A percentile compares a stretch with the other conserved stretches of the same genome.
These are phyloP conservation scores for Solanum verrucosum DNA, from an alignment of 257 asterid species.

Conservation along the genomic window DNA sequence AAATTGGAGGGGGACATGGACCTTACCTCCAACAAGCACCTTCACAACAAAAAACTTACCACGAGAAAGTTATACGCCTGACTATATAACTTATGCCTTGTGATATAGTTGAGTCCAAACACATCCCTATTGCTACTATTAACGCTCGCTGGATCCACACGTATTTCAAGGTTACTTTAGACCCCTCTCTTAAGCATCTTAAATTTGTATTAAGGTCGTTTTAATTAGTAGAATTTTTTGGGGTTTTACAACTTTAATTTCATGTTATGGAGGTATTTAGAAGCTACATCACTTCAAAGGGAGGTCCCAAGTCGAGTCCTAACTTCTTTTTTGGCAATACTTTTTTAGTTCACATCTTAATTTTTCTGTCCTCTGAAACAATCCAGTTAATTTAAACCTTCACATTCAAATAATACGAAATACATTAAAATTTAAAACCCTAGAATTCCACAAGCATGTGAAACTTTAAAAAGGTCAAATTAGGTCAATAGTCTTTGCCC, in stretches of 20 bases:
- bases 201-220: too few relatives aligned
- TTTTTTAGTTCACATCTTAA: too few relatives aligned
- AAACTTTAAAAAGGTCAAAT: too few relatives aligned
- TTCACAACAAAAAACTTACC: background rate
- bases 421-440: background rate
- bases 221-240: too few relatives aligned
- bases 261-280: background rate
- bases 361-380: rapidly evolving
- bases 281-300: background rate
- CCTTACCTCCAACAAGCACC: background rate
- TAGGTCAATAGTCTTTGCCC: background rate
- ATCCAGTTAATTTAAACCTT: background rate
- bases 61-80: background rate
- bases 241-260: too few relatives aligned
- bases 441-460: background rate
- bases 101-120: too few relatives aligned
- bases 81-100: too few relatives aligned
- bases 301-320: background rate
- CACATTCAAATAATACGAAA: background rate
- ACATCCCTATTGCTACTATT: too few relatives aligned
- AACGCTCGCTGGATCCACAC: background rate
- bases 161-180: background rate
- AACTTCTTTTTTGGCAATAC: background rate
- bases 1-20: background rate
- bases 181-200: background rate